Evolutionary conservation across 2,329 filamentous ascomycete species (phyloP), one percentile per base, ranked within the genome.

Genomic region (Chaetomium olivaceum): DNA sequence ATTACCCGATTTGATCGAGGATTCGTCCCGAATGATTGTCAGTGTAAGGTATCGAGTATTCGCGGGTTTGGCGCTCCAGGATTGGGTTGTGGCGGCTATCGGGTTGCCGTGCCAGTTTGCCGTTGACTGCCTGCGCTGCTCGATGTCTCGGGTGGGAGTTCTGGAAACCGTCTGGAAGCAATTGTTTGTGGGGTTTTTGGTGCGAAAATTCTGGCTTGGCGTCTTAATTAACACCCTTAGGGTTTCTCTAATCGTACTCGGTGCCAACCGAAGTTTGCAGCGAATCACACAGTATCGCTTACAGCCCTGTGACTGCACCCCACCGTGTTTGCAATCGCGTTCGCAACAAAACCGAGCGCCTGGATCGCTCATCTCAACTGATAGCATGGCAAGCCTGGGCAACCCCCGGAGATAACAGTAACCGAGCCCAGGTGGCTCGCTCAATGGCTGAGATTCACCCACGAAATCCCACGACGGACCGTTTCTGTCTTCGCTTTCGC

Each of bases 301-400:
- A 23, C 48, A 29, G n/a, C 8, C 19, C 21, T 23, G 14, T 19
- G 31, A 5, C 19, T 14, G 23, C 52, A n/a, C 52, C 27, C 6
- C 8, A 16, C 33, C n/a, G 61, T 57, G 36, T 2, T 6, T 21
- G 11, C 21, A 58, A 8, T 63, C 61, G 54, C 54, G n/a, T 58
- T 63, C 61, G 61, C 43, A 58, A 46, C 39, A 48, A 50, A 27
- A 43, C 58, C 31, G 48, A 57, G 43, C 12, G n/a, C 36, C 19
- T 31, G 33, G 27, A 29, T 52, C 39, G 12, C 36, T 11, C 11
- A 29, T 27, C 25, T 12, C 52, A 19, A 43, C 7, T 43, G 14
- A 19, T 19, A 19, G 14, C 36, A 1, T 4, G 8, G 19, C 16
- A 3, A 21, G 14, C 36, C 14, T 43, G 36, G 36, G 14, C 12